phyloP scores from a whole-genome alignment of 75 land plant genomes.

The Pinus tabuliformis region DNA sequence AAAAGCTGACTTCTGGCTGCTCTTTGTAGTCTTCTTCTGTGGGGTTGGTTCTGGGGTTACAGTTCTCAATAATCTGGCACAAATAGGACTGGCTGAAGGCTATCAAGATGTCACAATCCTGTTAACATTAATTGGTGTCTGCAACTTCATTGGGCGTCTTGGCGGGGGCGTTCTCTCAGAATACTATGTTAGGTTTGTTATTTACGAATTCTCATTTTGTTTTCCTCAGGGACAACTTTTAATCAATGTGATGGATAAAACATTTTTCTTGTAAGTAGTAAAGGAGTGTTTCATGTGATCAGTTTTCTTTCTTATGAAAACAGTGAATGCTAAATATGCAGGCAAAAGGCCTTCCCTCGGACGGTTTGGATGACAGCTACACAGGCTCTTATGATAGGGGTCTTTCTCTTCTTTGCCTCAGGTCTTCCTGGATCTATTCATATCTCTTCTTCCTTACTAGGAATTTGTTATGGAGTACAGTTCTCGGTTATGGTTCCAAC shows the following conservation, averaged over 20 bases:
- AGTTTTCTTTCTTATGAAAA: neutral
- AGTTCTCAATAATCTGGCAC: conserved; percentile 44
- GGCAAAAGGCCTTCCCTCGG: conserved; percentile 32
- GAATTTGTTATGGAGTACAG: conserved; percentile 48
- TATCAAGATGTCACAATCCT: conserved; percentile 40
- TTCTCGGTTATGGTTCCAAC: conserved; percentile 47
- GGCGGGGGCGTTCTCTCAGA: conserved; percentile 44
- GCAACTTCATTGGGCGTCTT: conserved; percentile 47
- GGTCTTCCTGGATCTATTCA: conserved; percentile 37
- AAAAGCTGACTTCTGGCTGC: conserved; percentile 53
- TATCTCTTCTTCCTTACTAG: conserved; percentile 32
- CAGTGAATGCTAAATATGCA: conserved; percentile 9
- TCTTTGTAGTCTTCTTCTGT: conserved; percentile 47
- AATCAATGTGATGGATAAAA: neutral
- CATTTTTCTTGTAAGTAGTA: neutral
- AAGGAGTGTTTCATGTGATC: neutral
- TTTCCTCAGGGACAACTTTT: neutral
- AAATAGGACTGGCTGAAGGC: conserved; percentile 49
- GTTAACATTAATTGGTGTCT: conserved; percentile 35
- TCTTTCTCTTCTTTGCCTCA: conserved; percentile 28
- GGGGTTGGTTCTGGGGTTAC: conserved; percentile 50
- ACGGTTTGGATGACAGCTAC: conserved; percentile 42
- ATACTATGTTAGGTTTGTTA: conserved; percentile 20
- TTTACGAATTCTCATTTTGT: neutral
- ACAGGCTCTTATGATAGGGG: conserved; percentile 31